Evolutionary conservation across 129 eudicot genomes (phyloP), one percentile per base, ranked within the genome.

Genomic region (Silybum marianum): DNA sequence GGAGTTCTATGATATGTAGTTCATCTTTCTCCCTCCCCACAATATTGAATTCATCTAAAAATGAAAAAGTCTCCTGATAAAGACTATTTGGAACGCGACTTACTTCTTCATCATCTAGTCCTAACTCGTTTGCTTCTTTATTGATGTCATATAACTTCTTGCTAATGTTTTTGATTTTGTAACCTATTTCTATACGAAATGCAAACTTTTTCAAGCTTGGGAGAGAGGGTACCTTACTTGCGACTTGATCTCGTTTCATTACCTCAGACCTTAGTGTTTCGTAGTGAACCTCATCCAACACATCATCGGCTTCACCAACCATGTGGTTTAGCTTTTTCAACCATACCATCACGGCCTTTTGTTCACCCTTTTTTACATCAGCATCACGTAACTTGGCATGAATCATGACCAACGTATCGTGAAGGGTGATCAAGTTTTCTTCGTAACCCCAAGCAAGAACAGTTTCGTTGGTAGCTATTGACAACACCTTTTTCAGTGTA

Each of bases 1-100:
- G 54, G 71, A 0, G 74, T 6, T 78, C 32, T 13, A 81, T 26
- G 14, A 85, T 24, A 4, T 10, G 67, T 40, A 14, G 10, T 23
- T 19, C 65, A 14, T 85, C 88, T 24, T 62, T 46, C 3, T 62
- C 80, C 28, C 88, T 78, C 54, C 88, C 88, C 7, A 81, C 11
- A 11, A 86, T 51, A 12, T 30, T 51, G 9, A 22, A 32, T 7
- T 39, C 38, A n/a, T 71, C 16, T 6, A 72, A 28, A 42, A 54
- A 73, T 9, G 79, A 60, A 28, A 13, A 36, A 0, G 58, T 72
- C 28, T 46, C 72, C 54, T 21, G 78, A 21, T 68, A 23, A 11
- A 68, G 21, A 69, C 25, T 2, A 12, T 67, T 24, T 6, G 42
- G 28, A 19, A 54, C 28, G 9, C 6, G 3, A 38, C 3, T 21